Evolutionary conservation across 148 eudicot species (phyloP), one percentile per base, ranked within the genome.

Genomic region (Pouteria glomerata): DNA sequence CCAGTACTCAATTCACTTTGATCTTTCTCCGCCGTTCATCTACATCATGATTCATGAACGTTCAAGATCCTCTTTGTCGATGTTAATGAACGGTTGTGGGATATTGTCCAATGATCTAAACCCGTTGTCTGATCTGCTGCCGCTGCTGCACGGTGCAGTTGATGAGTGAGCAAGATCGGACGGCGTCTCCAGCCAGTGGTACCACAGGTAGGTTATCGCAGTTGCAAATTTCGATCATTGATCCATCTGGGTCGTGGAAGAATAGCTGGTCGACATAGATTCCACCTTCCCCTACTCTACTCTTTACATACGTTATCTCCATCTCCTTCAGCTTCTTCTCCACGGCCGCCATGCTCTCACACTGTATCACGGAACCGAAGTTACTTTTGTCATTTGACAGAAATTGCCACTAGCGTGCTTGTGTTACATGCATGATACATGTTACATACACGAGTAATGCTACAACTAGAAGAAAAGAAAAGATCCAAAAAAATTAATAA

Each of bases 221-320:
- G 62, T 82, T 72, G 77, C 89, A 85, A 29, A 85, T 73, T 63
- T 85, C 89, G 14, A 85, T 82, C 84, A 85, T 80, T 7, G 74
- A 68, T n/a, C 89, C 86, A 69, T 83, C 83, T 0, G 89, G 89
- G 53, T 85, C 89, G 26, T 85, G 89, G 72, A 85, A 85, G 84
- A 85, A 85, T 47, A 82, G 79, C 50, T 85, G 89, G 68, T 82
- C 84, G 2, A 85, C 86, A n/a, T 29, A 63, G 30, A 76, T 77
- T 4, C 86, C 88, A 19, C 74, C 81, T 71, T 85, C 89, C n/a
- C 51, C 76, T 4, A 85, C 86, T 41, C 66, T 76, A 31, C 57
- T 65, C 68, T 69, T 85, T 14, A 76, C 61, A 31, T 68, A 63
- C 29, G 78, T 63, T 31, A 85, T 78, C 42, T 74, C 69, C 89